Evolutionary conservation across 495 filamentous ascomycete genomes (phyloP).

Genomic region (Jackrogersella multiformis): DNA sequence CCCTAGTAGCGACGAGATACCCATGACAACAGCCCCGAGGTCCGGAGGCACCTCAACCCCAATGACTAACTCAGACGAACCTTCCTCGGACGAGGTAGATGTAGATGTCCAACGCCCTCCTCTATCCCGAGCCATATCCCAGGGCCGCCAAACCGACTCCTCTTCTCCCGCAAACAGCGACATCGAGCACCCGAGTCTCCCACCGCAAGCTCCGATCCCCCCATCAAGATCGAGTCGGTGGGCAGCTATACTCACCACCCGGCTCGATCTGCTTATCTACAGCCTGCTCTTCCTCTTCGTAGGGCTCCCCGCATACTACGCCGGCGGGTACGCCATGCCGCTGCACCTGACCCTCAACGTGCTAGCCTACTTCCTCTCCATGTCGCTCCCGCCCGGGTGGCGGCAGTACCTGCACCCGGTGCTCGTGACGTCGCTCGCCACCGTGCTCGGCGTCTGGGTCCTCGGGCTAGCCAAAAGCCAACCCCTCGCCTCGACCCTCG

Average conservation of each 20-base stretch:
- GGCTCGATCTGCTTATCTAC: conserved; percentile 56
- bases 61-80: conserved; percentile 14
- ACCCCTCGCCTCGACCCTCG: conserved; percentile 47
- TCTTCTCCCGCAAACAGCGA: neutral
- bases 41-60: conserved; percentile 5
- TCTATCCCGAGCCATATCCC: conserved; percentile 23
- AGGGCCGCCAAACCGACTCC: conserved; percentile 4
- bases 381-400: conserved; percentile 56
- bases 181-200: conserved; percentile 11
- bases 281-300: conserved; percentile 54
- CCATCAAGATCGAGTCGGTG: conserved; percentile 56
- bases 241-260: conserved; percentile 52
- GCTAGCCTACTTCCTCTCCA: conserved; percentile 58
- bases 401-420: conserved; percentile 62
- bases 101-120: conserved; percentile 27
- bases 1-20: conserved; percentile 52
- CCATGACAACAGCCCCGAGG: conserved; percentile 39
- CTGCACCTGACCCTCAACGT: conserved; percentile 60
- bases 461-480: conserved; percentile 52
- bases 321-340: conserved; percentile 62
- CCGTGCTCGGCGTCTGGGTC: conserved; percentile 57
- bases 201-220: conserved; percentile 49
- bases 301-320: conserved; percentile 61
- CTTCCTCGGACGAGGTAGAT: conserved; percentile 26
- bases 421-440: conserved; percentile 56